Evolutionary conservation across 2,329 filamentous ascomycete genomes (phyloP), one percentile per base, ranked within the genome.

Genomic region (Ceratocystis eucalypticola): DNA sequence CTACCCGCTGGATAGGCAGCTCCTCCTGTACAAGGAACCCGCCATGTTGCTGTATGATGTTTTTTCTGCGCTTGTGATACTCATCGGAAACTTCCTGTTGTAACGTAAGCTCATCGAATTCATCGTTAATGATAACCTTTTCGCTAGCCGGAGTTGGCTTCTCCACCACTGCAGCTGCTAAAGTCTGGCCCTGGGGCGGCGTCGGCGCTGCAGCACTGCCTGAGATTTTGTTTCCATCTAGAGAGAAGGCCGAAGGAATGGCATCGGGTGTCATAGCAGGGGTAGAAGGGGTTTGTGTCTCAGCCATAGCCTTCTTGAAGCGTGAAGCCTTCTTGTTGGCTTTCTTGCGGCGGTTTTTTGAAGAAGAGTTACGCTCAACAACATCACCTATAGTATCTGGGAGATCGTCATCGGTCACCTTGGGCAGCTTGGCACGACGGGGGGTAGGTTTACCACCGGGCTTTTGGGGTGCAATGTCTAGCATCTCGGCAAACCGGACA

Each of bases 31-130:
- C 82, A 71, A 88, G 77, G 74, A 96, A 96, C 2, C 91, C 91
- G 64, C 91, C 91, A 71, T 94, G 85, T 71, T 86, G 83, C 70
- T 91, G 85, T 65, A 96, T 91, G 75, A 95, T 86, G 71, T 83
- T 84, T 73, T 92, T 96, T 22, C 93, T 87, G 74, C 89, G 80
- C 57, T 84, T 85, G 74, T 96, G 88, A 74, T 96, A 96, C 72
- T 95, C 89, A 46, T 84, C 83, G 6, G 89, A 87, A 15, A 96
- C 85, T 74, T 96, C 88, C 69, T 89, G 85, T 65, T 88, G 65
- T 28, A 66, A 82, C 63, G 93, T 79, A 48, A 93, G 79, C 70
- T 89, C 86, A 70, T 88, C 83, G 70, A 70, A 1, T 70, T 68
- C 67, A 66, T 1, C 75, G 30, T 68, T 61, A 22, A 66, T 62